These are phyloP conservation scores for Schizonepeta tenuifolia DNA, from an alignment of 257 asterid species.

Conservation along the genomic window DNA sequence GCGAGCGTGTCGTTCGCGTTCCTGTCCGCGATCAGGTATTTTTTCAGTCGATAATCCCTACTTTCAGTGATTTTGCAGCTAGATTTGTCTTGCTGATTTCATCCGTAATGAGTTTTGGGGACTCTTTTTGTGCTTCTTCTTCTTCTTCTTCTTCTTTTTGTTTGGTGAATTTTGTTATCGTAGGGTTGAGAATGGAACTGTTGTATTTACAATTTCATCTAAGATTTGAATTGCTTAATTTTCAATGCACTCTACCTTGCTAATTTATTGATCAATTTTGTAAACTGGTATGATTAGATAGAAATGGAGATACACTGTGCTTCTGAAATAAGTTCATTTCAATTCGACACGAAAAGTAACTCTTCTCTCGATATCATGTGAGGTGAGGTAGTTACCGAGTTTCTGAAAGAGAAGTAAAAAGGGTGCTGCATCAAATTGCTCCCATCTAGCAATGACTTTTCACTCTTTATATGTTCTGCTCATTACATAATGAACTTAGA, in stretches of 20 bases:
- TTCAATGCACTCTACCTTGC: background rate
- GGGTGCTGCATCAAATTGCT: no score
- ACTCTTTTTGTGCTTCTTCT: background rate
- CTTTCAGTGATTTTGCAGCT: background rate
- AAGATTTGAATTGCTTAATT: background rate
- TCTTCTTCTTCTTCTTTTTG: no score
- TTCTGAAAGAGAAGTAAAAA: background rate
- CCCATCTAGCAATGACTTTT: background rate
- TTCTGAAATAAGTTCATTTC: background rate
- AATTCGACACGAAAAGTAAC: background rate
- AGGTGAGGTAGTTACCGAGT: background rate
- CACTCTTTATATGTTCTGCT: background rate
- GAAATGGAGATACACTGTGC: background rate
- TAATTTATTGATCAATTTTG: no score
- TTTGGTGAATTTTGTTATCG: background rate
- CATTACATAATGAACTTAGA: background rate
- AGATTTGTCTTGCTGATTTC: background rate
- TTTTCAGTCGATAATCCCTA: background rate
- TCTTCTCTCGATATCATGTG: background rate
- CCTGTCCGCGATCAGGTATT: conserved; percentile 79
- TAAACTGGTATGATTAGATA: background rate
- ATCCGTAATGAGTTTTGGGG: background rate
- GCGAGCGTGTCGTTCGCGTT: conserved; percentile 57
- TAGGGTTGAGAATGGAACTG: background rate
- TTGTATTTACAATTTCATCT: background rate